Base-by-base conservation (phyloP, 495 filamentous ascomycete genomes). In the Aspergillus haitiensis region DNA sequence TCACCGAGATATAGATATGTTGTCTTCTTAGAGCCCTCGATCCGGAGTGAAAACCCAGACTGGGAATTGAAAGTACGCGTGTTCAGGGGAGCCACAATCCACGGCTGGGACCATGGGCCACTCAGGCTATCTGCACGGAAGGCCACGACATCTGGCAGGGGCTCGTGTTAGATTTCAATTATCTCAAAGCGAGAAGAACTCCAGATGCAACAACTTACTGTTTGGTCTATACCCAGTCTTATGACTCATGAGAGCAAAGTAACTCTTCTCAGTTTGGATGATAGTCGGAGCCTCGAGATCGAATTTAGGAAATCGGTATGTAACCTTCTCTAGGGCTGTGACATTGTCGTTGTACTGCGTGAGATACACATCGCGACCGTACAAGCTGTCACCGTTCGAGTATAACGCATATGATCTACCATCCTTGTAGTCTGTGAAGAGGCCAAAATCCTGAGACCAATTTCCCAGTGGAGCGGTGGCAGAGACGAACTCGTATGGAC, bases 91-190 rank as follows among this genome's bases (percentile, higher is more conserved):
- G 77, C 66, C 5, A 82, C 69, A 12, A 75, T 78, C 54, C 74
- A 81, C 0, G 79, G 79, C 66, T 81, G 78, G 1, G 74, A 78
- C 81, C 81, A 82, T 0, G 79, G 79, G 0, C 81, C 81, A n/a
- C 61, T 67, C 15, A 83, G 63, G 3, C 67, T 72, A 64, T 70
- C 67, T 18, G 67, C 67, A 0, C 67, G 55, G 58, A 70, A 70
- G 16, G 62, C 67, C 18, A 70, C 67, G 15, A 70, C 67, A 37
- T 70, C 64, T 70, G 46, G 10, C 12, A 10, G 2, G 31, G 27
- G 21, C 52, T 10, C 52, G 56, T 34, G 15, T 42, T 6, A 32
- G 8, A 7, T 48, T 18, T 27, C 15, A 34, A 12, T 46, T 2
- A 12, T 54, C 16, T 21, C 15, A 35, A 33, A 2, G 46, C 27